phyloP scores from a whole-genome alignment of 768 basidiomycete species.

The Collybia sp. region DNA sequence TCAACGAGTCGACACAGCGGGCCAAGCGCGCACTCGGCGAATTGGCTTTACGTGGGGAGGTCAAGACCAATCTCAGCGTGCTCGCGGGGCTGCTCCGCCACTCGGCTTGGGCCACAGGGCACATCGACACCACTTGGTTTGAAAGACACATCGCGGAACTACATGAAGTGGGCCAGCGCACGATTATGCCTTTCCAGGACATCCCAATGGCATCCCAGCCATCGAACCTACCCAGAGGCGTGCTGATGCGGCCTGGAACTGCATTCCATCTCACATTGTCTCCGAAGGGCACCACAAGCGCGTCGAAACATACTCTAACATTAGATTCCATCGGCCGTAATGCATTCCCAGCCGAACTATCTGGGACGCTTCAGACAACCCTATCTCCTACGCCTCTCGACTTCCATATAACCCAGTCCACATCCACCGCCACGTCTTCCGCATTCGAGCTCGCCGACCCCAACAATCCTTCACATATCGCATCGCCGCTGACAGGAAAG shows the following conservation, averaged over 20 bases:
- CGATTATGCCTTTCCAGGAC: neutral
- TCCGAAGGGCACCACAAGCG: constrained; percentile 1
- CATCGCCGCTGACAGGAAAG: constrained; percentile 31
- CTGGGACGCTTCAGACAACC: constrained; percentile 28
- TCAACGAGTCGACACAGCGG: constrained; percentile 80
- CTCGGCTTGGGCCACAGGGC: constrained; percentile 22
- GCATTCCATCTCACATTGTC: constrained; percentile 27
- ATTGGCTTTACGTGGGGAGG: constrained; percentile 57
- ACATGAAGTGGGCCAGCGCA: constrained; percentile 13
- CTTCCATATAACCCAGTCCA: constrained; percentile 27
- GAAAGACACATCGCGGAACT: constrained; percentile 20
- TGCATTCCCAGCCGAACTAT: constrained; percentile 28
- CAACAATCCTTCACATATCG: constrained; percentile 23
- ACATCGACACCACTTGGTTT: constrained; percentile 32
- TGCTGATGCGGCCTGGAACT: constrained; percentile 29
- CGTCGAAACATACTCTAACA: constrained; percentile 24
- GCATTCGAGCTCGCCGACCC: constrained; percentile 30
- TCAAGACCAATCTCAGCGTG: constrained; percentile 26
- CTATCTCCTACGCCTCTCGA: constrained; percentile 20
- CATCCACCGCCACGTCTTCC: constrained; percentile 20
- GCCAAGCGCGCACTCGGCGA: constrained; percentile 80
- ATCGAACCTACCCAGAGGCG: neutral
- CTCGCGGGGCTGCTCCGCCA: constrained; percentile 26
- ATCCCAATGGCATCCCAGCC: neutral
- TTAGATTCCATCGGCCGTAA: constrained; percentile 28